phyloP scores from a whole-genome alignment of 2,329 filamentous ascomycete genomes.

The Sarocladiaceae sp. region DNA sequence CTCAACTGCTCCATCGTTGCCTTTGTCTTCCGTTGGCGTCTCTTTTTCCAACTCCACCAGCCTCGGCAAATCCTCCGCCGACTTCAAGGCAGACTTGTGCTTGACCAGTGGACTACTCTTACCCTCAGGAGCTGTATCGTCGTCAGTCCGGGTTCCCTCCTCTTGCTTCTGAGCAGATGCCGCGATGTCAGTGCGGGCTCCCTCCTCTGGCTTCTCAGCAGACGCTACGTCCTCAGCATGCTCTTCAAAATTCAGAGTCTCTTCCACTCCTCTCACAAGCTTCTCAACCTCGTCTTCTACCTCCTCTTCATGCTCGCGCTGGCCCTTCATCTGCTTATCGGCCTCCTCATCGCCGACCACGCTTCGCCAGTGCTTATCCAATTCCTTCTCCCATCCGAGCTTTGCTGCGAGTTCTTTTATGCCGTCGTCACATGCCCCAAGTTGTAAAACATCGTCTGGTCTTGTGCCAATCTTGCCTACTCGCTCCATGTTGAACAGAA shows the following conservation, averaged over 20 bases:
- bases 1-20: background rate
- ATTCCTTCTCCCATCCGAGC: conserved; percentile 80
- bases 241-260: conserved; percentile 26
- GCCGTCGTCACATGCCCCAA: conserved; percentile 80
- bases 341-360: conserved; percentile 60
- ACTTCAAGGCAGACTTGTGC: conserved; percentile 1
- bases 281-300: conserved; percentile 41
- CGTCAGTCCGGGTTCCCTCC: background rate
- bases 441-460: conserved; percentile 76
- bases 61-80: background rate
- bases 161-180: conserved; percentile 1
- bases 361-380: conserved; percentile 70
- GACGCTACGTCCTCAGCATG: too few species aligned
- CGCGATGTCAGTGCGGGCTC: background rate
- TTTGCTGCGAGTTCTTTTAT: conserved; percentile 74
- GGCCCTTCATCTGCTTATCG: conserved; percentile 37
- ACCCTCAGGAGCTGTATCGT: background rate
- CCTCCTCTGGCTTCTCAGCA: background rate
- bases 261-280: conserved; percentile 30
- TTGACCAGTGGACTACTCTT: background rate
- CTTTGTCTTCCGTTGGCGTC: background rate
- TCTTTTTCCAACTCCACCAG: background rate
- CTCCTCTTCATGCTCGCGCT: conserved; percentile 26
- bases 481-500: conserved; percentile 82
- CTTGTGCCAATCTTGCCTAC: conserved; percentile 76